Conservation (phyloP, 345 rosid genomes). For the Laguncularia racemosa region DNA sequence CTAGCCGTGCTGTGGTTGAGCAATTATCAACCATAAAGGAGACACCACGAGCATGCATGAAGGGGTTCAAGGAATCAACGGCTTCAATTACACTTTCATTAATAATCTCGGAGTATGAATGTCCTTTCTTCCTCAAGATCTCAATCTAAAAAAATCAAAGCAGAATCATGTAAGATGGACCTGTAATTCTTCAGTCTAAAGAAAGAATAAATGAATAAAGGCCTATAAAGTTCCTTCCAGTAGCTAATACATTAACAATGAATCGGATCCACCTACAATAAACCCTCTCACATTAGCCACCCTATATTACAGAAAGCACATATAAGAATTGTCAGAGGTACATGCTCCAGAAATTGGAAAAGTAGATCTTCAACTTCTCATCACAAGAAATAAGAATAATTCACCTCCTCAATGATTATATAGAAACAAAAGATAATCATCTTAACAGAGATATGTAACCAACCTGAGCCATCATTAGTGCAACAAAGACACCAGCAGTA, state of each 20-base stretch:
- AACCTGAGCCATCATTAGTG: slow-evolving; percentile 98
- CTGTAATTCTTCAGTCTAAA: too few species aligned
- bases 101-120: slow-evolving; percentile 88
- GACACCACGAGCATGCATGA: slow-evolving; percentile 96
- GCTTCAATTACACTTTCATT: slow-evolving; percentile 90
- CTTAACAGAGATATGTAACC: background rate
- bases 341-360: too few species aligned
- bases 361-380: too few species aligned
- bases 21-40: slow-evolving; percentile 96
- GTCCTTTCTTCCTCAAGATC: slow-evolving; percentile 92
- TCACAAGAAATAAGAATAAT: background rate
- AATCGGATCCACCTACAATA: too few species aligned
- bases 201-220: too few species aligned
- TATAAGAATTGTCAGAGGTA: too few species aligned
- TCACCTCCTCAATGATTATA: background rate
- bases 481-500: slow-evolving; percentile 87
- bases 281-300: too few species aligned
- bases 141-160: slow-evolving; percentile 48
- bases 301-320: too few species aligned
- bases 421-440: background rate
- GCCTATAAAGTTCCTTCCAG: too few species aligned
- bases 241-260: too few species aligned
- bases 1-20: slow-evolving; percentile 88
- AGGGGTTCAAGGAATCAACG: slow-evolving; percentile 89
- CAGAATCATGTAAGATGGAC: background rate